Conservation (phyloP, 345 rosid species). For the Populus ilicifolia region DNA sequence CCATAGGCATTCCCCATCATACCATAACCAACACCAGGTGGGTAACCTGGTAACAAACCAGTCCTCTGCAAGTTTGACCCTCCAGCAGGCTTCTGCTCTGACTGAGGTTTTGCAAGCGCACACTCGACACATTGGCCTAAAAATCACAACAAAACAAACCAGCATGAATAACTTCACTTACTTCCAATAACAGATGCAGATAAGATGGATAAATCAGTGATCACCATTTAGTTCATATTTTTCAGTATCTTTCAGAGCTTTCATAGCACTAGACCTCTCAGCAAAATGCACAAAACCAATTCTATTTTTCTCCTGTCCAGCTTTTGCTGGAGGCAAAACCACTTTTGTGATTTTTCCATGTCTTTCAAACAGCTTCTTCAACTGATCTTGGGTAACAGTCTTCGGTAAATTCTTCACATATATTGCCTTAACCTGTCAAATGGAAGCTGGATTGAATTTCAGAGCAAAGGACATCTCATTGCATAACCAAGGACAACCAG, state of each 20-base stretch:
- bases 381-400: constrained; percentile 65
- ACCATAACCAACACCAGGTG: constrained; percentile 66
- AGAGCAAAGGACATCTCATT: not conserved
- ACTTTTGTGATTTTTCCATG: constrained; percentile 80
- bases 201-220: constrained; percentile 6
- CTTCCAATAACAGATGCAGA: not conserved
- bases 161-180: not conserved
- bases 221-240: constrained; percentile 89
- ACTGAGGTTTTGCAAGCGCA: constrained; percentile 91
- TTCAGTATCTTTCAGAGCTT: constrained; percentile 77
- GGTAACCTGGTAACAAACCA: constrained; percentile 62
- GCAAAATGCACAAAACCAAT: constrained; percentile 89
- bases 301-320: constrained; percentile 80
- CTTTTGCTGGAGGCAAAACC: constrained; percentile 82
- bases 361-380: constrained; percentile 68
- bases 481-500: not conserved
- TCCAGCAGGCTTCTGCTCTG: constrained; percentile 65
- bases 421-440: constrained; percentile 74
- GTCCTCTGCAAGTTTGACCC: constrained; percentile 50
- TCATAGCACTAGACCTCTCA: constrained; percentile 86
- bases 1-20: constrained; percentile 62
- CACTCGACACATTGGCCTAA: constrained; percentile 85
- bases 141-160: constrained; percentile 16
- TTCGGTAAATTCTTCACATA: constrained; percentile 87
- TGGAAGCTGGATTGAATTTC: constrained; percentile 16